Conservation (phyloP, 1,139 yeast species). For the Pichia inconspicua region DNA sequence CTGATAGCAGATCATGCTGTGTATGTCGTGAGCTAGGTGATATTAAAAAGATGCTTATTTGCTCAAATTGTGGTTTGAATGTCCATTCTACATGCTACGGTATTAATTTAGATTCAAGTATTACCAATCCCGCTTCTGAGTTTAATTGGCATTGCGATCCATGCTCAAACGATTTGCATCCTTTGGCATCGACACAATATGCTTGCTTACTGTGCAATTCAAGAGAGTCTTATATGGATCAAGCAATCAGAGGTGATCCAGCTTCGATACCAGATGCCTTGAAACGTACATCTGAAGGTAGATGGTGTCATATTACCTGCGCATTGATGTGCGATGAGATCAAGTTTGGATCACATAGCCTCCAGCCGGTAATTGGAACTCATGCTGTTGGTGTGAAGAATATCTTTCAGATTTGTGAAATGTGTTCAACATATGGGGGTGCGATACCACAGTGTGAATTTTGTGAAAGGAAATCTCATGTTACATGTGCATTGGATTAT, state of each 20-base stretch:
- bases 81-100: conserved; percentile 76
- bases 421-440: conserved; percentile 38
- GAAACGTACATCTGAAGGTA: conserved; percentile 60
- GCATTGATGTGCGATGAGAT: conserved; percentile 46
- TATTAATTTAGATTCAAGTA: conserved; percentile 24
- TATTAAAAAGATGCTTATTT: conserved; percentile 37
- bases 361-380: conserved; percentile 40
- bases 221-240: conserved; percentile 40
- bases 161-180: conserved; percentile 65
- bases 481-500: conserved; percentile 59
- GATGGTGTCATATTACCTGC: conserved; percentile 81
- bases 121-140: conserved; percentile 13
- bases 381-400: conserved; percentile 21
- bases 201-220: conserved; percentile 62
- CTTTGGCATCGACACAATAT: conserved; percentile 50
- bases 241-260: conserved; percentile 36
- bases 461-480: conserved; percentile 42
- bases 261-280: conserved; percentile 54
- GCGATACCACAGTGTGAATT: conserved; percentile 35
- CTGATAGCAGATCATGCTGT: conserved; percentile 39
- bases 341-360: conserved; percentile 32
- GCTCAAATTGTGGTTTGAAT: conserved; percentile 61
- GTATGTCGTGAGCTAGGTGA: conserved; percentile 45
- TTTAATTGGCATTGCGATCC: conserved; percentile 76
- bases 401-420: conserved; percentile 27